Evolutionary conservation across 2,329 filamentous ascomycete genomes (phyloP), one percentile per base, ranked within the genome.

Genomic region (Fusarium sp.): DNA sequence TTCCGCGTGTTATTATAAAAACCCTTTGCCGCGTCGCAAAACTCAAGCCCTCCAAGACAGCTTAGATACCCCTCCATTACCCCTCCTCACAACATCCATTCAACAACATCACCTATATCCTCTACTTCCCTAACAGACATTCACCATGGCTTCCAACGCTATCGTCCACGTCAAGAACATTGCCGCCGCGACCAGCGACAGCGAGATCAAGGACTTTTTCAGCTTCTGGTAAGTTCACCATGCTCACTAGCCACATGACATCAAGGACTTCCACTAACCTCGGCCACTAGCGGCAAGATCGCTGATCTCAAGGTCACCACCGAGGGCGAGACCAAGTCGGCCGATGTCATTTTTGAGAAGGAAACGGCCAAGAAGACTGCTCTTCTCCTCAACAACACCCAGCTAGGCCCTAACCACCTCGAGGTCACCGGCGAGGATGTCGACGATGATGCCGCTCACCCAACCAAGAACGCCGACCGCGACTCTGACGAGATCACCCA

Each of bases 271-370:
- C 25, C 48, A 52, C 78, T 80, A 75, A 81, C 73, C 34, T 25
- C 14, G 48, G 48, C 34, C 23, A 20, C 10, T 81, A 97, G 95
- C 82, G 97, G 97, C 83, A 98, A 98, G 89, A 97, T 99, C 83
- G 92, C 91, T 77, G 89, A 90, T 78, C 89, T 99, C 83, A 92
- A 94, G 68, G 90, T 98, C 80, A 94, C 91, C 32, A 85, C 92
- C 39, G 85, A 84, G 84, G 91, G 91, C 80, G 89, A 92, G 76
- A 88, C 90, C 76, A 95, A 98, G 86, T 92, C 92, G 59, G 97
- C 97, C 67, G 94, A 92, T n/a, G 95, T 99, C 73, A 95, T 92
- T 62, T 99, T 99, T 81, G 97, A 98, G 85, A 98, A 98, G 88
- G 92, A 96, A 83, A 97, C 96, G 16, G 97, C 97, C 60, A 95